Conservation (phyloP, 495 filamentous ascomycete genomes). For the Tuber umbilicatum region DNA sequence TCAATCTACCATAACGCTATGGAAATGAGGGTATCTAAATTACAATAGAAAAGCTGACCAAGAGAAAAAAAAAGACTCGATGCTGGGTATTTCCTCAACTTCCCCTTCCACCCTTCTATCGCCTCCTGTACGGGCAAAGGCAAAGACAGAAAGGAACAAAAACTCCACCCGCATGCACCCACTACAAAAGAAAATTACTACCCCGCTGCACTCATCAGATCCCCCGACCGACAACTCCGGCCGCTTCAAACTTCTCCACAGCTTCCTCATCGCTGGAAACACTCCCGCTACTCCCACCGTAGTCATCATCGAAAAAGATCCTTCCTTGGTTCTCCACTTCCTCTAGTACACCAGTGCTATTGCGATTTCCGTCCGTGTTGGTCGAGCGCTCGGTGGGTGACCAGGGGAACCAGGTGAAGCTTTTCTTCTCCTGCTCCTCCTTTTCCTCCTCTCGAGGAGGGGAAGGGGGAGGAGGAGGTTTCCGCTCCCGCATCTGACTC, state of each 20-base stretch:
- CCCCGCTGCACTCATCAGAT: not conserved
- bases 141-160: not conserved
- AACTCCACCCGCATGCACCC: not conserved
- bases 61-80: not conserved
- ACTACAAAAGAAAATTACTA: not conserved
- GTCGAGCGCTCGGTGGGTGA: constrained; percentile 6
- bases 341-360: constrained; percentile 13
- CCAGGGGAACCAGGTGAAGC: constrained; percentile 17
- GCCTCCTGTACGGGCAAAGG: not conserved
- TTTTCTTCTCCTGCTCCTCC: constrained; percentile 1
- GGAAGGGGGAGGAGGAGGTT: not conserved
- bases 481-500: constrained; percentile 4
- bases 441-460: not conserved
- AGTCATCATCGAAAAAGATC: constrained; percentile 27
- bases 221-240: not conserved
- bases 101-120: not conserved
- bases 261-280: constrained; percentile 26
- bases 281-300: constrained; percentile 25
- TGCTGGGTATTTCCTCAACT: not conserved
- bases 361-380: constrained; percentile 16
- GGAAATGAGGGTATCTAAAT: not conserved
- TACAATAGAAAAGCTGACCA: not conserved
- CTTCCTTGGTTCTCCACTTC: constrained; percentile 29
- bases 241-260: constrained; percentile 8
- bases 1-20: not conserved